Evolutionary conservation across 352 stramenopile species (phyloP), one percentile per base, ranked within the genome.

Genomic region (Phytophthora podocarpi): DNA sequence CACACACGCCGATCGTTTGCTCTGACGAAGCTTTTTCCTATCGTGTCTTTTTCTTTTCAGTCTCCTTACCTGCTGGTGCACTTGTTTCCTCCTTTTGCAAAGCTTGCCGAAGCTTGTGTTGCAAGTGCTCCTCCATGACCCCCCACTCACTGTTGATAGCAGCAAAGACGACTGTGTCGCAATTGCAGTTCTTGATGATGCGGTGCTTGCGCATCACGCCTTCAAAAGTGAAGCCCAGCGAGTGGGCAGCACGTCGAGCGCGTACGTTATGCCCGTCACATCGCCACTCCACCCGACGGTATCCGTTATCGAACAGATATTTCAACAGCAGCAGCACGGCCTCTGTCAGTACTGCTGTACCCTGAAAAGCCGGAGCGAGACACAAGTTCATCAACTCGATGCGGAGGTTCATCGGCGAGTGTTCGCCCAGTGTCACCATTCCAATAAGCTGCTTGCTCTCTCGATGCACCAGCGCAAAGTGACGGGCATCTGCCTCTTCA

Each of bases 71-170:
- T 11, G 31, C 35, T 18, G 60, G 23, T 23, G 42, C 43, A 23
- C 42, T 24, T 26, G 51, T 34, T 24, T 49, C 53, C 20, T 67
- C 57, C 37, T 68, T 62, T 36, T 74, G 50, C 51, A 66, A 21
- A 31, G 32, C 40, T 52, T 64, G 58, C 1, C 36, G 59, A 36
- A 80, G 37, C 24, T 85, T 87, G 12, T 64, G 23, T n/a, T 79
- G 51, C 35, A 95, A 64, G 28, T 93, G 85, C 11, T 89, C 78
- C 41, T 87, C 70, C 50, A 93, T 77, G 18, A 76, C 59, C 0
- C 63, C 66, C 90, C 90, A 97, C 40, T 97, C 87, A 55, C 82
- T 95, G 74, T 97, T 97, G 40, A 96, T 79, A 45, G 86, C 74
- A 42, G 86, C 71, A 56, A 97, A 96, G 2, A 95, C 57, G 10